Conservation (phyloP, 1,284 basidiomycete species). For the Coniophora puteana region DNA sequence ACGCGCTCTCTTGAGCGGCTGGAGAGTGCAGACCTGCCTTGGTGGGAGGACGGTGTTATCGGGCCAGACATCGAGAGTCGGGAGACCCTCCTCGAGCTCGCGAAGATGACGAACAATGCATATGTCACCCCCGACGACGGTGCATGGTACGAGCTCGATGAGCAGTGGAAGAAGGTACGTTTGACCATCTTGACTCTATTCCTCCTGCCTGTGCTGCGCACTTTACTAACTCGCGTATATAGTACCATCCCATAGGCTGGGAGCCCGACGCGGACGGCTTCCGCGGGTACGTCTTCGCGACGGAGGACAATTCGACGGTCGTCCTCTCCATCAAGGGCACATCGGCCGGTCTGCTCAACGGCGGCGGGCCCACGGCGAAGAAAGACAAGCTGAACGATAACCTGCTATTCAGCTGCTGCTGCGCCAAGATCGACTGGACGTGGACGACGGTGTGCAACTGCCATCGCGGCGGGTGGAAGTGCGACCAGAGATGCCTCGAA, state of each 20-base stretch:
- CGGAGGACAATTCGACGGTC: slow-evolving; percentile 79
- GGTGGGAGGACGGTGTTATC: slow-evolving; percentile 59
- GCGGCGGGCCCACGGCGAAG: slow-evolving; percentile 81
- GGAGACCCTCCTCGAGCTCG: slow-evolving; percentile 77
- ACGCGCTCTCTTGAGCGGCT: slow-evolving; percentile 44
- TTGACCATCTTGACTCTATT: slow-evolving; percentile 9
- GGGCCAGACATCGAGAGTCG: slow-evolving; percentile 77
- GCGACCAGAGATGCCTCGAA: slow-evolving; percentile 83
- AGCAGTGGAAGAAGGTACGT: slow-evolving; percentile 63
- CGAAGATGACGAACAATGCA: slow-evolving; percentile 94
- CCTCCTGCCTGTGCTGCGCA: neutral
- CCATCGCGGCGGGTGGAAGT: slow-evolving; percentile 79
- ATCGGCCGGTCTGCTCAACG: slow-evolving; percentile 74
- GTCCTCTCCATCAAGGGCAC: slow-evolving; percentile 95
- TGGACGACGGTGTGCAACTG: slow-evolving; percentile 97
- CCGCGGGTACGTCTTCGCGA: slow-evolving; percentile 88
- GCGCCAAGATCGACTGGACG: slow-evolving; percentile 89
- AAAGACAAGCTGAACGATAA: slow-evolving; percentile 97
- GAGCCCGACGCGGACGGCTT: slow-evolving; percentile 84
- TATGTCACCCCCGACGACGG: slow-evolving; percentile 62
- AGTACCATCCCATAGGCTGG: slow-evolving; percentile 93
- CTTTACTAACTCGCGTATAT: neutral
- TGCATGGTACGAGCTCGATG: slow-evolving; percentile 77
- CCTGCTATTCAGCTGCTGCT: slow-evolving; percentile 96
- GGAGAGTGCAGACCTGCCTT: slow-evolving; percentile 45